Conservation (phyloP, 2,329 filamentous ascomycete genomes). For the Malbranchea zuffiana region DNA sequence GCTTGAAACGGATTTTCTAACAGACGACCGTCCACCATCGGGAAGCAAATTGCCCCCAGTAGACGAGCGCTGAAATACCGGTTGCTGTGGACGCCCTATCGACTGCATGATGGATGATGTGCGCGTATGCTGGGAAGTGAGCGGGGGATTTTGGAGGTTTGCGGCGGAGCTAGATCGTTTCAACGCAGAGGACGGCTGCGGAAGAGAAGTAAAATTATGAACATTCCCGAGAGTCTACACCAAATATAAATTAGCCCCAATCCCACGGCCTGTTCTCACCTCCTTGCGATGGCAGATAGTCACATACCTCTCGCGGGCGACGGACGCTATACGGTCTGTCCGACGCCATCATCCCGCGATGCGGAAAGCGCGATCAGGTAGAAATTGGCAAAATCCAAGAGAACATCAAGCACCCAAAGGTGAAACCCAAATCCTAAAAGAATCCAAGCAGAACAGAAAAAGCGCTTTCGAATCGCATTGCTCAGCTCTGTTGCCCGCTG, state of each 20-base stretch:
- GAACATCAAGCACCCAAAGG: no score
- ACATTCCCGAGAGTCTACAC: slow-evolving; percentile 67
- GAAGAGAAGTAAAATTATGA: slow-evolving; percentile 72
- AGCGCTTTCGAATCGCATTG: no score
- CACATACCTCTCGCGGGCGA: slow-evolving; percentile 73
- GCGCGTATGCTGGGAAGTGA: slow-evolving; percentile 62
- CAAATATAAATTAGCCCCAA: slow-evolving; percentile 14
- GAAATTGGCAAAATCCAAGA: neutral
- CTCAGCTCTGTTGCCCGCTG: no score
- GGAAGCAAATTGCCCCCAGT: slow-evolving; percentile 60
- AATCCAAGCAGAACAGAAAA: no score
- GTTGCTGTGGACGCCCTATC: slow-evolving; percentile 70
- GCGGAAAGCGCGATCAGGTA: slow-evolving; percentile 23
- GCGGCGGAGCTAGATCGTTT: slow-evolving; percentile 79
- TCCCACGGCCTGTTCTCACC: neutral
- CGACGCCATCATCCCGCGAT: slow-evolving; percentile 58
- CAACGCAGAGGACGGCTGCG: slow-evolving; percentile 83
- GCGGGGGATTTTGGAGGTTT: slow-evolving; percentile 52
- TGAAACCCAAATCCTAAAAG: no score
- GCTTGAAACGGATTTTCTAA: slow-evolving; percentile 68
- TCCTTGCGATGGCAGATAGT: neutral
- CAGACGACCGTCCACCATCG: slow-evolving; percentile 70
- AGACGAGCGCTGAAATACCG: slow-evolving; percentile 75
- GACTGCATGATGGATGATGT: slow-evolving; percentile 83
- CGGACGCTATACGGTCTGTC: slow-evolving; percentile 86